phyloP scores from a whole-genome alignment of 768 basidiomycete genomes.

The Serpula lacrymans region DNA sequence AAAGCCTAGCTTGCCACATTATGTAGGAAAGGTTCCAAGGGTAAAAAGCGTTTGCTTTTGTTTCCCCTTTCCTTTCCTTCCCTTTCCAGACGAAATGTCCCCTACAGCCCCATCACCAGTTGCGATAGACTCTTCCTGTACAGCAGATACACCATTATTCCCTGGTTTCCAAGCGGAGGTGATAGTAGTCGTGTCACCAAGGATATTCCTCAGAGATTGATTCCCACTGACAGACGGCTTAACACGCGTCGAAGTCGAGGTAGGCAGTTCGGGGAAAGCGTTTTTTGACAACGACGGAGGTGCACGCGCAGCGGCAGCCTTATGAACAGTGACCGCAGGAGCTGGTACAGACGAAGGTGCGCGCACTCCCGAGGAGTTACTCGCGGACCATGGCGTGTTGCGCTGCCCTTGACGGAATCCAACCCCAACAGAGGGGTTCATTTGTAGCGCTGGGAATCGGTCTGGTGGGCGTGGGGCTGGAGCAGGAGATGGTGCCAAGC shows the following conservation, averaged over 20 bases:
- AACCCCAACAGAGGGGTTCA: conserved; percentile 8
- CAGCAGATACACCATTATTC: too few relatives aligned
- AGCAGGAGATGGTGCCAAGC: conserved; percentile 12
- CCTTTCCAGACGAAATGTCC: conserved; percentile 33
- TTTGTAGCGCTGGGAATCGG: conserved; percentile 29
- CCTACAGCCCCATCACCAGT: conserved; percentile 9
- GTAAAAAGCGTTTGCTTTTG: conserved; percentile 84
- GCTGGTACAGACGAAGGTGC: conserved; percentile 18
- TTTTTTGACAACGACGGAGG: conserved; percentile 48
- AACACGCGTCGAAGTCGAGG: conserved; percentile 33
- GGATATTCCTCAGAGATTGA: conserved; percentile 62
- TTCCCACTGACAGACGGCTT: conserved; percentile 58
- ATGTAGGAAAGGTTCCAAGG: conserved; percentile 46
- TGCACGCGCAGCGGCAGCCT: background rate
- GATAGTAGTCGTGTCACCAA: conserved; percentile 43
- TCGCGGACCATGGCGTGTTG: conserved; percentile 62
- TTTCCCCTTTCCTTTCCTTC: conserved; percentile 79
- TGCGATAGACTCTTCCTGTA: conserved; percentile 8
- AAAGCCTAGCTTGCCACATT: too few relatives aligned
- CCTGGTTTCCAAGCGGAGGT: conserved; percentile 24
- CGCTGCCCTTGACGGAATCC: conserved; percentile 43
- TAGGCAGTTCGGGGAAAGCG: conserved; percentile 71
- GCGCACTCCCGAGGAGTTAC: conserved; percentile 13
- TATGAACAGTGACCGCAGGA: conserved; percentile 8
- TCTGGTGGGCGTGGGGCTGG: conserved; percentile 20